Base-by-base conservation (phyloP, 495 filamentous ascomycete genomes). In the Parmelia sp. region DNA sequence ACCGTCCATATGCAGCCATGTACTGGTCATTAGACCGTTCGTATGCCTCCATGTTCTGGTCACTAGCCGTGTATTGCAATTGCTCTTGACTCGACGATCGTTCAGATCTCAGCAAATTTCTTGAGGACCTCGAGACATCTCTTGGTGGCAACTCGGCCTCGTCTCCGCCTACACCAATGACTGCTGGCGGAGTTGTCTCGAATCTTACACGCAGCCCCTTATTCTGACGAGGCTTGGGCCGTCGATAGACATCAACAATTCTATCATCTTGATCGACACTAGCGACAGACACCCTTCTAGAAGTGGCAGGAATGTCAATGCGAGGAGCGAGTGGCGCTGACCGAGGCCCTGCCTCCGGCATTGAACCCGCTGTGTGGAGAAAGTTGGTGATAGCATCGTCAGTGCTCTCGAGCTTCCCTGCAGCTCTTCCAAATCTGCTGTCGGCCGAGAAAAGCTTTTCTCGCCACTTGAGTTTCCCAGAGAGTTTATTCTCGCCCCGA, bases 151-250 rank as follows among this genome's bases (percentile, higher is more conserved):
- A 74, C 44, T 89, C 86, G 49, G 87, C 84, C 66, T 95, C 91
- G 74, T 96, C 91, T 19, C 92, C 92, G 29, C 92, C 92, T 69
- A 90, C 84, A 31, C 92, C 92, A 73, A 96, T 95, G 58, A 95
- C 71, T 42, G 90, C 88, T 21, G 90, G 90, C 63, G 77, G 76
- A 27, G 74, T 79, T 58, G 87, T 79, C 11, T 76, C 82, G 70
- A 96, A 96, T 51, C 79, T 82, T n/a, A 96, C 91, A 23, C 73
- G 74, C 64, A 93, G 75, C 5, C 85, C 85, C 70, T 89, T 89
- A 64, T 78, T 79, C 51, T 78, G 76, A 58, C 75, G 71, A 21
- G 71, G 69, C 60, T 77, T 77, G 25, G 57, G 68, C 27, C 66
- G 70, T 47, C 58, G 63, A 69, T 64, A 49, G 67, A 66, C 45